A percentile compares a stretch with the other conserved stretches of the same genome.
These are phyloP conservation scores for Aureobasidium uvarum DNA, from an alignment of 2,329 filamentous ascomycete species.

Conservation along the genomic window DNA sequence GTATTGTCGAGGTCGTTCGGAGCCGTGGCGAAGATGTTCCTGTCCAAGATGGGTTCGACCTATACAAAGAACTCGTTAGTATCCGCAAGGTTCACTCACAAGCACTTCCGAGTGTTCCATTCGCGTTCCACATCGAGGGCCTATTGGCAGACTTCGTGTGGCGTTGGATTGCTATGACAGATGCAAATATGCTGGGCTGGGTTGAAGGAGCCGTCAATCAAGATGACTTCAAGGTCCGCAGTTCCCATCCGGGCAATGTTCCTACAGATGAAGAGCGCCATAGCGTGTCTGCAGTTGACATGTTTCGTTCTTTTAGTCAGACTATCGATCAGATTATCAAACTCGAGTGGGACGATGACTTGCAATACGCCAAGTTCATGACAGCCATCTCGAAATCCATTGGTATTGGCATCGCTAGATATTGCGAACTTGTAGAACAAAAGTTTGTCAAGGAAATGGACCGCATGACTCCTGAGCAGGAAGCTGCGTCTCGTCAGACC, in stretches of 20 bases:
- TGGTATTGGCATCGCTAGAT: slow-evolving; percentile 75
- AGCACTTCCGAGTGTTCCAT: slow-evolving; percentile 68
- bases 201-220: slow-evolving; percentile 89
- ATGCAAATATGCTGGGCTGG: slow-evolving; percentile 75
- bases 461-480: slow-evolving; percentile 80
- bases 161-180: slow-evolving; percentile 85
- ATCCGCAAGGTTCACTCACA: slow-evolving; percentile 78
- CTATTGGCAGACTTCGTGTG: slow-evolving; percentile 90
- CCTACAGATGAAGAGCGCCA: slow-evolving; percentile 79
- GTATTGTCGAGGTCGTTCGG: slow-evolving; percentile 72
- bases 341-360: slow-evolving; percentile 87
- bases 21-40: slow-evolving; percentile 71
- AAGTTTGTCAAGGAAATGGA: slow-evolving; percentile 92
- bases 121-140: slow-evolving; percentile 84
- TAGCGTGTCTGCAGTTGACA: slow-evolving; percentile 88
- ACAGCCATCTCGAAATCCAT: slow-evolving; percentile 85
- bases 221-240: slow-evolving; percentile 77
- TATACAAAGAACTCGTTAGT: slow-evolving; percentile 85
- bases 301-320: slow-evolving; percentile 92
- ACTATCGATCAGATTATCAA: slow-evolving; percentile 81
- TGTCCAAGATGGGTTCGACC: slow-evolving; percentile 87
- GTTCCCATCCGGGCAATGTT: slow-evolving; percentile 49
- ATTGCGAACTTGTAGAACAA: slow-evolving; percentile 87
- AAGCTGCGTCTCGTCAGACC: slow-evolving; percentile 72
- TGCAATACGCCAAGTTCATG: slow-evolving; percentile 97